phyloP scores from a whole-genome alignment of 805 yeast species.

The Saccharomyces cerevisiae region DNA sequence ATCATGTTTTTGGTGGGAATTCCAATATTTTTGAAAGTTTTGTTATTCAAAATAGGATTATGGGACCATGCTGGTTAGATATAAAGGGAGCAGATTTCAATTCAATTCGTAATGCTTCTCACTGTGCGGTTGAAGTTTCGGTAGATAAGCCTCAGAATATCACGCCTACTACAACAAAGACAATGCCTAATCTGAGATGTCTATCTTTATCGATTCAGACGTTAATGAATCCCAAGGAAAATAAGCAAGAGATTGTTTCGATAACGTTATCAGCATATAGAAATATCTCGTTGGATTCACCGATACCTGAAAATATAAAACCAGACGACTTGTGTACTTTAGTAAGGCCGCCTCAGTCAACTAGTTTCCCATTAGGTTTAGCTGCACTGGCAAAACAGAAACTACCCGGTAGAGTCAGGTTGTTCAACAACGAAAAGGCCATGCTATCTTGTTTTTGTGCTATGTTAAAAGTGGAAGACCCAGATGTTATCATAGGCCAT shows the following conservation, averaged over 20 bases:
- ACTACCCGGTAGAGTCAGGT: constrained; percentile 37
- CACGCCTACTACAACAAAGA: constrained; percentile 38
- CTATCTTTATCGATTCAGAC: constrained; percentile 76
- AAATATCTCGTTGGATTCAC: constrained; percentile 65
- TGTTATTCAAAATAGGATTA: constrained; percentile 69
- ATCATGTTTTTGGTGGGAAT: constrained; percentile 70
- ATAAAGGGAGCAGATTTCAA: constrained; percentile 55
- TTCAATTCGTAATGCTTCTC: constrained; percentile 56
- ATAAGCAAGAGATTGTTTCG: constrained; percentile 81
- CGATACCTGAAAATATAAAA: constrained; percentile 50
- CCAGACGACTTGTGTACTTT: constrained; percentile 63
- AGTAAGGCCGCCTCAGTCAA: constrained; percentile 65
- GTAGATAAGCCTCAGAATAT: constrained; percentile 42
- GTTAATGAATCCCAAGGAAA: constrained; percentile 59
- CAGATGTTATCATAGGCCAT: constrained; percentile 88
- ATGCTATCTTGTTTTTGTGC: constrained; percentile 70
- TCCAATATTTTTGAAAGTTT: constrained; percentile 75
- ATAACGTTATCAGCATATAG: constrained; percentile 68
- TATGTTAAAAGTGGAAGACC: constrained; percentile 66
- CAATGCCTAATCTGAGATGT: constrained; percentile 61
- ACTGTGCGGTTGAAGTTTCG: constrained; percentile 70
- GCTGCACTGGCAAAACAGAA: constrained; percentile 49
- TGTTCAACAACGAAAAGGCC: constrained; percentile 66
- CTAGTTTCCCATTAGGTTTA: constrained; percentile 71
- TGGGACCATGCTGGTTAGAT: constrained; percentile 98